Evolutionary conservation across 192 early-diverging fungal genomes (phyloP).

Genomic region (Gaertneriomyces semiglobifer): DNA sequence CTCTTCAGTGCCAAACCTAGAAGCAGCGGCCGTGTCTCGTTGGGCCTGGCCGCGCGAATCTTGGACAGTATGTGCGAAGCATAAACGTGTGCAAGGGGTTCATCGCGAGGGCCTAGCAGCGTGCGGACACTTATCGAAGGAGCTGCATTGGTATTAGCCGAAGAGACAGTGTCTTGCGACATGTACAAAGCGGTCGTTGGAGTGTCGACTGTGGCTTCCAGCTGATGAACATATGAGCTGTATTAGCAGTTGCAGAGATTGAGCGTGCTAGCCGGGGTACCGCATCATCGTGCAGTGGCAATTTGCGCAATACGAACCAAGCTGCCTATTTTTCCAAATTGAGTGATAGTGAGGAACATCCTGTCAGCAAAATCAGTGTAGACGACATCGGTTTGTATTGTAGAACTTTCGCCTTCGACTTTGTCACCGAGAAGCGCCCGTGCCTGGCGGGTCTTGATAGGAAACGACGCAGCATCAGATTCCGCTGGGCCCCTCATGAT

Average conservation of each 20-base stretch:
- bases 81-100: slow-evolving; percentile 18
- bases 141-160: background rate
- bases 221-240: background rate
- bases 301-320: slow-evolving; percentile 7
- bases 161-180: no score
- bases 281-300: no score
- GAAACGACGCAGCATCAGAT: background rate
- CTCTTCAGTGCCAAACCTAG: slow-evolving; percentile 7
- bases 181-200: no score
- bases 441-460: slow-evolving; percentile 8
- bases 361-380: slow-evolving; percentile 25
- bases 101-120: slow-evolving; percentile 16
- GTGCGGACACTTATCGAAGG: slow-evolving; percentile 13
- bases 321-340: slow-evolving; percentile 14
- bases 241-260: no score
- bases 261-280: no score
- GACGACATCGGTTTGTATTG: background rate
- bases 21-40: slow-evolving; percentile 18
- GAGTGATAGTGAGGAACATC: slow-evolving; percentile 12
- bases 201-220: slow-evolving; percentile 18
- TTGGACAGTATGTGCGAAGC: slow-evolving; percentile 20
- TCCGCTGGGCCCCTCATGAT: no score
- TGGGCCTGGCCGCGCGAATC: slow-evolving; percentile 13
- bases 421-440: background rate
- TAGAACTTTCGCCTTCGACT: no score